Evolutionary conservation across 1,139 yeast genomes (phyloP).

Genomic region (Suhomyces terraborum): DNA sequence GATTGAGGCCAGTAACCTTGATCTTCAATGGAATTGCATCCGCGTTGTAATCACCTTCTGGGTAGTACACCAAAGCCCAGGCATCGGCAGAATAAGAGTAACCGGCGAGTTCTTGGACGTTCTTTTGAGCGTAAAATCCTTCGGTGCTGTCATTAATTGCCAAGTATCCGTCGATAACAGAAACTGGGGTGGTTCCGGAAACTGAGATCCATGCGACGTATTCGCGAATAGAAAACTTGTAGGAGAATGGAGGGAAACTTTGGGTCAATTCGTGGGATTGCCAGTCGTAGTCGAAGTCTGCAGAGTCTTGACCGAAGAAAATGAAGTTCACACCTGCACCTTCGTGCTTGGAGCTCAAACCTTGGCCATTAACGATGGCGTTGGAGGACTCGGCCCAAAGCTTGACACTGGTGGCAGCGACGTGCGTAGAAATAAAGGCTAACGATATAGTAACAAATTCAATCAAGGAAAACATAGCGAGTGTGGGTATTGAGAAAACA

Average conservation of each 20-base stretch:
- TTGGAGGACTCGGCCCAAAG: slow-evolving; percentile 9
- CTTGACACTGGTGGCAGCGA: slow-evolving; percentile 2
- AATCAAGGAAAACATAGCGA: slow-evolving; percentile 11
- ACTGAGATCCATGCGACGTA: slow-evolving; percentile 21
- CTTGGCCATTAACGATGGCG: slow-evolving; percentile 7
- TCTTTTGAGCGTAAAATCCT: slow-evolving; percentile 43
- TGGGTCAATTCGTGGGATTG: slow-evolving; percentile 4
- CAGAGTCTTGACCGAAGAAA: slow-evolving; percentile 30
- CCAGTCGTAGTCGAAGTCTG: slow-evolving; percentile 10
- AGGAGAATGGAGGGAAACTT: background rate
- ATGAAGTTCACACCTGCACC: slow-evolving; percentile 59
- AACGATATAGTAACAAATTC: slow-evolving; percentile 9
- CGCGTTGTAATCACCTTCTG: slow-evolving; percentile 16
- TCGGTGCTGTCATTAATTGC: slow-evolving; percentile 31
- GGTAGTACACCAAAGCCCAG: slow-evolving; percentile 27
- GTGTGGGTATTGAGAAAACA: no score
- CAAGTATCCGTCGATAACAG: slow-evolving; percentile 26
- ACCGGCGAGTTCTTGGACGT: slow-evolving; percentile 40
- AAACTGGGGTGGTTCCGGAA: slow-evolving; percentile 18
- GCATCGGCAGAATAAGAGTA: slow-evolving; percentile 35
- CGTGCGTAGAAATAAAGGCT: slow-evolving; percentile 9
- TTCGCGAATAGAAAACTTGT: slow-evolving; percentile 9
- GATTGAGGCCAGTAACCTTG: slow-evolving; percentile 6
- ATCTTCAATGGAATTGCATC: slow-evolving; percentile 27
- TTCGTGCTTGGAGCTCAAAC: slow-evolving; percentile 35